A percentile compares a stretch with the other conserved stretches of the same genome.
These are phyloP conservation scores for Fusarium drepaniforme DNA, from an alignment of 2,329 filamentous ascomycete species.

Conservation along the genomic window DNA sequence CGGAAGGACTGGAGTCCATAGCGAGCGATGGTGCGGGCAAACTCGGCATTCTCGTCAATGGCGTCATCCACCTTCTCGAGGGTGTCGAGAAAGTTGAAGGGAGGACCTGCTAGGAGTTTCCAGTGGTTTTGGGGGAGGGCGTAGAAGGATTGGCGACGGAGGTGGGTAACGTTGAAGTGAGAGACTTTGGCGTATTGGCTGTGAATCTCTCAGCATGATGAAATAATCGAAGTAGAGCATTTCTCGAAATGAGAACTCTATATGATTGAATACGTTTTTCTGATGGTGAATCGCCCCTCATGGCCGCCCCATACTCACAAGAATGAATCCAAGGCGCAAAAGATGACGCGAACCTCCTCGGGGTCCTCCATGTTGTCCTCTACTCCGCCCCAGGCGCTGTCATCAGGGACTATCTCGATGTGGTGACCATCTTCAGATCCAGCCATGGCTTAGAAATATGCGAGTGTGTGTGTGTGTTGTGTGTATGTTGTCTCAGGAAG, in stretches of 20 bases:
- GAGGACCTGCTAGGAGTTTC: constrained; percentile 82
- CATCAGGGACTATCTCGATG: constrained; percentile 45
- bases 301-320: constrained; percentile 46
- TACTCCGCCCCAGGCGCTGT: constrained; percentile 68
- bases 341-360: constrained; percentile 84
- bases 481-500: constrained; percentile 17
- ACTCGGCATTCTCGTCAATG: constrained; percentile 87
- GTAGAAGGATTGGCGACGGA: constrained; percentile 93
- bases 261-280: background rate
- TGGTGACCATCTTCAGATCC: constrained; percentile 33
- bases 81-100: constrained; percentile 85
- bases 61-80: constrained; percentile 85
- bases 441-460: constrained; percentile 32
- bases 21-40: constrained; percentile 83
- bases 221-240: background rate
- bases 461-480: constrained; percentile 8
- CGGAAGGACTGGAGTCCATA: constrained; percentile 77
- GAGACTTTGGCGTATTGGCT: constrained; percentile 89
- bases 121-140: constrained; percentile 87
- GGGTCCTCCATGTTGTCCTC: constrained; percentile 78
- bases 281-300: constrained; percentile 14
- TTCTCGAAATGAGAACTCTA: background rate
- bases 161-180: constrained; percentile 91
- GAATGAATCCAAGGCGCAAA: constrained; percentile 89
- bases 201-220: constrained; percentile 30